A percentile compares a stretch with the other conserved stretches of the same genome.
Conservation (phyloP, 108 stramenopile species). For the Poteriospumella lacustris region DNA sequence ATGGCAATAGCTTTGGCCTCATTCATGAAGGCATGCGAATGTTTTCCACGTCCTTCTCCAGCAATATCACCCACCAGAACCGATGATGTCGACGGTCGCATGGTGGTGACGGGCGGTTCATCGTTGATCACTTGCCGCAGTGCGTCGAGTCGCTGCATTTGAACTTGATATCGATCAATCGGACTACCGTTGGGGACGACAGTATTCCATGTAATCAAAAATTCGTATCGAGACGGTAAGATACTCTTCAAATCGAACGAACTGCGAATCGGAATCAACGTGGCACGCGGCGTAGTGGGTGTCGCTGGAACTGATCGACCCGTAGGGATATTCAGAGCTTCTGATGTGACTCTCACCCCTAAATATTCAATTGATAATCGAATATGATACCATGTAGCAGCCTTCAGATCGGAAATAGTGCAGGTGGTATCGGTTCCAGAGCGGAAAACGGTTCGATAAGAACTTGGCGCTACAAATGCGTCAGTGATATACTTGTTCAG, state of each 20-base stretch:
- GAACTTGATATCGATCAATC: not conserved
- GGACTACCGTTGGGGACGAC: not conserved
- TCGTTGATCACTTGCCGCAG: not conserved
- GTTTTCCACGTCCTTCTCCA: no score
- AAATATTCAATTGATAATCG: constrained; percentile 10
- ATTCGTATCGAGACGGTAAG: not conserved
- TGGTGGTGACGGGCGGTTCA: not conserved
- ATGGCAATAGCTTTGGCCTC: not conserved
- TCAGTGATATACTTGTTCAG: not conserved
- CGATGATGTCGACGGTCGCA: not conserved
- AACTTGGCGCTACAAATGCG: not conserved
- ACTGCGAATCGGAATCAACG: not conserved
- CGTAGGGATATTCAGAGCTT: not conserved
- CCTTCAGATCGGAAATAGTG: not conserved
- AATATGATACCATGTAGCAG: constrained; percentile 16
- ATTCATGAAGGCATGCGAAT: no score
- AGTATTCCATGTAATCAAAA: not conserved
- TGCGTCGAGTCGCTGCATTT: not conserved
- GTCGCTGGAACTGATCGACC: not conserved
- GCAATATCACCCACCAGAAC: no score
- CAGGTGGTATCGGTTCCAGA: not conserved
- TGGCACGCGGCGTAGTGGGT: not conserved
- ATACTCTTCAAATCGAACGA: not conserved
- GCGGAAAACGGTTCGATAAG: not conserved
- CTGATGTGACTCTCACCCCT: not conserved